A percentile compares a stretch with the other conserved stretches of the same genome.
These are phyloP conservation scores for Spiraea crenata DNA, from an alignment of 331 rosid species.

Conservation along the genomic window DNA sequence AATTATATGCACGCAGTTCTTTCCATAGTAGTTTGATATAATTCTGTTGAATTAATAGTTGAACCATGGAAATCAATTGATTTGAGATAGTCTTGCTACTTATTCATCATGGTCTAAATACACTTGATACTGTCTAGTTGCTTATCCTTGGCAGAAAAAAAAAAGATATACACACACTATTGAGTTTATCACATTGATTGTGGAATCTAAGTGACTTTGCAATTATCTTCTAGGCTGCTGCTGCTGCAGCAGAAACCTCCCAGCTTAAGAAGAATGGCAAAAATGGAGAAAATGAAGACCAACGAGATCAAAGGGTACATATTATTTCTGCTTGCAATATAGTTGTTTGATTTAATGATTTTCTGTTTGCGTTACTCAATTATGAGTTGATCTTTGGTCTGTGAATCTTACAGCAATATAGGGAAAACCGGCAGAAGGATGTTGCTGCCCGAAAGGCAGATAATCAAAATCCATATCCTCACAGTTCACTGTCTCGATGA, in stretches of 20 bases:
- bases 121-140: no score
- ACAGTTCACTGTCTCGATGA: conserved; percentile 64
- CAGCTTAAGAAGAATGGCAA: conserved; percentile 41
- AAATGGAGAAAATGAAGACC: conserved; percentile 47
- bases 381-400: not conserved
- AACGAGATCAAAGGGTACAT: conserved; percentile 82
- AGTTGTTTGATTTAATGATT: not conserved
- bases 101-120: no score
- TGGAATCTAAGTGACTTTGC: conserved; percentile 10
- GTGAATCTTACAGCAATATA: conserved; percentile 64
- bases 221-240: conserved; percentile 57
- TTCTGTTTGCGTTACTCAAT: not conserved
- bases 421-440: conserved; percentile 68
- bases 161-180: no score
- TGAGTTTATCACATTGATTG: not conserved
- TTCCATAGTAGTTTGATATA: not conserved
- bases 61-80: no score
- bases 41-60: not conserved
- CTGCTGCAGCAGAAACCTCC: conserved; percentile 19
- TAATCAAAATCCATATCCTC: conserved; percentile 76
- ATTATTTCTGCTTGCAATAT: not conserved
- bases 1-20: not conserved
- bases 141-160: no score
- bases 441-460: conserved; percentile 55
- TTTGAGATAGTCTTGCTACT: no score